Evolutionary conservation across 106 monocot species (phyloP).

Genomic region (Triglochin maritima): DNA sequence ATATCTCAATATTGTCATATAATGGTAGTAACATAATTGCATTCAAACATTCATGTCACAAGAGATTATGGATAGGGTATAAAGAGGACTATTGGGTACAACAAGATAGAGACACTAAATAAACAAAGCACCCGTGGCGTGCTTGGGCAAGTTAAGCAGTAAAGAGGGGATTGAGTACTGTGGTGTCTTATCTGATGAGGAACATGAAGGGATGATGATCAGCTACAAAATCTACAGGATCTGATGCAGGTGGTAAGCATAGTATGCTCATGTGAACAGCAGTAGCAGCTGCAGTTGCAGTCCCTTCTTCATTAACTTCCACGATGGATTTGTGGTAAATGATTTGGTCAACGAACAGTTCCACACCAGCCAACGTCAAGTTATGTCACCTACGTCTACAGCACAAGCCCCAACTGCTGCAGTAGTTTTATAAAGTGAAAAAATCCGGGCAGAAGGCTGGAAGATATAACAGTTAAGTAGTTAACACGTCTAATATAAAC

Average conservation of each 20-base stretch:
- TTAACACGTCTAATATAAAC: too few relatives aligned
- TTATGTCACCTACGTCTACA: constrained; percentile 18
- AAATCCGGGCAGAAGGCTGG: too few relatives aligned
- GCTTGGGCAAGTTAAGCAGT: background rate
- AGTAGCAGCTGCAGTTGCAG: constrained; percentile 58
- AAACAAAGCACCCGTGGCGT: too few relatives aligned
- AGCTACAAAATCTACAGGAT: constrained; percentile 40
- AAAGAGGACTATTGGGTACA: too few relatives aligned
- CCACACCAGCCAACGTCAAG: constrained; percentile 21
- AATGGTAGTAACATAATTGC: too few relatives aligned
- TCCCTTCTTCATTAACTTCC: constrained; percentile 83
- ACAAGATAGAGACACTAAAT: too few relatives aligned
- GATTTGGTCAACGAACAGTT: constrained; percentile 32
- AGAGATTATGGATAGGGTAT: too few relatives aligned
- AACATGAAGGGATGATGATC: constrained; percentile 49
- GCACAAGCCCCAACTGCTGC: constrained; percentile 31
- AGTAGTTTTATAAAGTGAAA: constrained; percentile 18
- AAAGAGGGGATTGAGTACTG: constrained; percentile 10
- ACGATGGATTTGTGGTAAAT: constrained; percentile 61
- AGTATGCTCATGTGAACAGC: constrained; percentile 30
- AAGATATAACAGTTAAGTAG: too few relatives aligned
- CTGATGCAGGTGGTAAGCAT: background rate
- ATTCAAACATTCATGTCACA: too few relatives aligned
- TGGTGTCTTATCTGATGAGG: constrained; percentile 42
- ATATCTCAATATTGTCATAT: too few relatives aligned